Percentiles rank a stretch among this genome's conserved stretches.
phyloP scores from a whole-genome alignment of 1,284 basidiomycete species.

The Tylopilus orsonianus region DNA sequence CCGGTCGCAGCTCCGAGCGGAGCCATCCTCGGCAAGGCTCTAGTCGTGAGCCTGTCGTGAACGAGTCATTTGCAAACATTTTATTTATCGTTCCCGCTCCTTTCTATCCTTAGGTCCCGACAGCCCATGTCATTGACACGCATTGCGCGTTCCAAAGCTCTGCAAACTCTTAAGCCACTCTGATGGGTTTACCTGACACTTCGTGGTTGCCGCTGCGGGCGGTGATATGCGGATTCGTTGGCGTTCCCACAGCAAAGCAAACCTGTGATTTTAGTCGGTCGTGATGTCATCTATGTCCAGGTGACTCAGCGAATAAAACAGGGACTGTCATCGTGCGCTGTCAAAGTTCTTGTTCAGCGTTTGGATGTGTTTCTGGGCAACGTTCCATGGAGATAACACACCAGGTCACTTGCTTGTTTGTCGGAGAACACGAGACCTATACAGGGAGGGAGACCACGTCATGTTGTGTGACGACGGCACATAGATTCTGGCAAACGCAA shows the following conservation, averaged over 20 bases:
- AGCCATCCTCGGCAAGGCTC: not conserved
- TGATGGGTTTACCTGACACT: not conserved
- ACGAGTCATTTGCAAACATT: not conserved
- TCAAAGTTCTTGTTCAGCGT: not conserved
- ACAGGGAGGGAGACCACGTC: not conserved
- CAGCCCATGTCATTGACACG: not conserved
- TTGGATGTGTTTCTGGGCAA: too few relatives aligned
- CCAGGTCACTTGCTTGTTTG: not conserved
- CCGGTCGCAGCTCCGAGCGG: not conserved
- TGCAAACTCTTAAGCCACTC: not conserved
- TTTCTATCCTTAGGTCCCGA: not conserved
- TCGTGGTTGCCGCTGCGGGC: slow-evolving; percentile 3
- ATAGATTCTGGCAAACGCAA: not conserved
- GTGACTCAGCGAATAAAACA: too few relatives aligned
- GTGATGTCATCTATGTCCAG: not conserved
- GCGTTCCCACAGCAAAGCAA: not conserved
- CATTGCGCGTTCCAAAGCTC: slow-evolving; percentile 2
- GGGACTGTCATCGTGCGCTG: not conserved
- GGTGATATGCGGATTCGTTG: not conserved
- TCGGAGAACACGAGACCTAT: not conserved
- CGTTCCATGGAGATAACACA: not conserved
- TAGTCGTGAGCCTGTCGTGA: not conserved
- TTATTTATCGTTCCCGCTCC: not conserved
- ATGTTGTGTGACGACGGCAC: slow-evolving; percentile 1
- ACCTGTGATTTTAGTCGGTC: not conserved